Evolutionary conservation across 2,329 filamentous ascomycete genomes (phyloP), one percentile per base, ranked within the genome.

Genomic region (Colletotrichum chrysophilum): DNA sequence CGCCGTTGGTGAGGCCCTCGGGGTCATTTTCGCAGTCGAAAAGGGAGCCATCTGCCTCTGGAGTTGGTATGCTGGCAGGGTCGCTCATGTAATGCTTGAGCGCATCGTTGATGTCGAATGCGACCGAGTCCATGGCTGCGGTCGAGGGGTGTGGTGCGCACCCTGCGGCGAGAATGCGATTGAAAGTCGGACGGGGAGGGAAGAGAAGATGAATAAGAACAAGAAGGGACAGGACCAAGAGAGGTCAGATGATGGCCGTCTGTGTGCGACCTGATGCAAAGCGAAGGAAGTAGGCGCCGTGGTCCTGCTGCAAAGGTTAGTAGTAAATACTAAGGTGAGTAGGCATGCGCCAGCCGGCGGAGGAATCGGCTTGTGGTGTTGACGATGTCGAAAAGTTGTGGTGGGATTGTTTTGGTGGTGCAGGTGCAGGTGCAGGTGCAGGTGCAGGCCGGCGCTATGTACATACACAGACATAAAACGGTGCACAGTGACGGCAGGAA

Each of bases 71-170:
- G 52, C 92, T 91, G 61, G 93, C 89, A 10, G 97, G 96, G 84
- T 98, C 96, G 86, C 95, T 97, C 91, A 98, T 95, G 87, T 98
- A 99, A 84, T 95, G 92, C 89, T 98, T 98, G 85, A 98, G 94
- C 79, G 96, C 95, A 88, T 98, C 94, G 85, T 98, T 98, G 86
- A 99, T 95, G 85, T 98, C 95, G 87, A 99, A 99, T 82, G 93
- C 91, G 83, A 96, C 91, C 88, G 94, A 94, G 82, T 89, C 94
- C 93, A 94, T 94, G 83, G 78, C 85, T 80, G 84, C 82, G 81
- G 79, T 79, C 75, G 69, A 52, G 70, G 21, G 26, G 58, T 21
- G 68, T 64, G 58, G 58, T 74, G 74, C 70, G 72, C 75, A 75
- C 74, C 77, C 62, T 24, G 21, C 13, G 70, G 36, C 21, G 48